Base-by-base conservation (phyloP, 768 basidiomycete genomes). In the Tremella mesenterica region DNA sequence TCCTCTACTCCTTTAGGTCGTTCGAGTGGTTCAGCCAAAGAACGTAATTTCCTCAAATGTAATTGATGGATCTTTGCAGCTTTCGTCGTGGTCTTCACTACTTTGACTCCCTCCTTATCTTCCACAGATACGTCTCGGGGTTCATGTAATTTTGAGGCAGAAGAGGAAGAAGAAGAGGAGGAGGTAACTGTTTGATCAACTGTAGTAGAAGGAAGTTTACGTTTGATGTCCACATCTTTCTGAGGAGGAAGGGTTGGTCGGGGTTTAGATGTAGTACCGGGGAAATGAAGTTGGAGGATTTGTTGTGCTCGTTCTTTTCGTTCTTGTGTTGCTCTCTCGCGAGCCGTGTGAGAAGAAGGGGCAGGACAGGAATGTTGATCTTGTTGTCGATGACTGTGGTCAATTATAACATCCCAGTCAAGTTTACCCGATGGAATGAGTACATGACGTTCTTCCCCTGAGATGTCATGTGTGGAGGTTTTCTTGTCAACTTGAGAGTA, bases 321-420 rank as follows among this genome's bases (percentile, higher is more conserved):
- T 16, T 21, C 34, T 9, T 58, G 28, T 27, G 56, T 51, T 1
- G 64, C 64, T 28, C 61, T 58, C n/a, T 60, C 29, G 36, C 64
- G 54, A 13, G 14, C 39, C 30, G 53, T 59, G 27, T 61, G 49
- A 13, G 49, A 53, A 9, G 47, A 33, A 2, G 67, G 67, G 0
- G 54, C 64, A 8, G 57, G 25, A 56, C 67, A 69, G 1, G 34
- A 14, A 52, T 69, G 67, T 16, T 54, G 43, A 6, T 30, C 43
- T 48, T 64, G 64, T 6, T 47, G 34, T 34, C 67, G 52, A 56
- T 69, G 67, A 54, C 67, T 69, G 25, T 9, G n/a, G n/a, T n/a
- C n/a, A n/a, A 13, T 8, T 33, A 34, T 52, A 26, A 57, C 45
- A 36, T 36, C 21, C 7, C 21, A 2, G 27, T 38, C 29, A 26